A percentile compares a stretch with the other conserved stretches of the same genome.
phyloP scores from a whole-genome alignment of 225 moss, liverwort and hornwort genomes.

The Takakia lepidozioides region DNA sequence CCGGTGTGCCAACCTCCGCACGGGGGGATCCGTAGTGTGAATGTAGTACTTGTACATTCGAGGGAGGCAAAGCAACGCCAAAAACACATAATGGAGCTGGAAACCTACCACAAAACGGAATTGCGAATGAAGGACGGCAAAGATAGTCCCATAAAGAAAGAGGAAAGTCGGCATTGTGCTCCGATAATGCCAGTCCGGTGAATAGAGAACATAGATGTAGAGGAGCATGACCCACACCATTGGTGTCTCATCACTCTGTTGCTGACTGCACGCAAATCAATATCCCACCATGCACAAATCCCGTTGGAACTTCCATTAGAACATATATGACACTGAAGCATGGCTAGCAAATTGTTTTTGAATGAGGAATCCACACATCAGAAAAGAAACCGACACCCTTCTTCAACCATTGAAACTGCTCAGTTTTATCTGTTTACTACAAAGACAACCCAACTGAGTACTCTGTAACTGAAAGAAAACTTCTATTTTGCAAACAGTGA shows the following conservation, averaged over 20 bases:
- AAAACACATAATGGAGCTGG: slow-evolving; percentile 77
- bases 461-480: too few relatives aligned
- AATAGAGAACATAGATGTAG: slow-evolving; percentile 94
- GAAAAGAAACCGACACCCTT: too few relatives aligned
- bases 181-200: slow-evolving; percentile 97
- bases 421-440: too few relatives aligned
- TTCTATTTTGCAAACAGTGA: too few relatives aligned
- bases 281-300: too few relatives aligned
- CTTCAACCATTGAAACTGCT: too few relatives aligned
- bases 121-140: slow-evolving; percentile 80
- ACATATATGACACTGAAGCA: too few relatives aligned
- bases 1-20: slow-evolving; percentile 75
- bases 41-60: slow-evolving; percentile 99
- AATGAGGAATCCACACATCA: too few relatives aligned
- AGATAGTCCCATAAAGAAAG: slow-evolving; percentile 84
- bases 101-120: slow-evolving; percentile 90
- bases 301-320: too few relatives aligned
- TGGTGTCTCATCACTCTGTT: slow-evolving; percentile 97
- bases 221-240: slow-evolving; percentile 99
- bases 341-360: too few relatives aligned
- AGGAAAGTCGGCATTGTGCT: slow-evolving; percentile 96
- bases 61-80: slow-evolving; percentile 90
- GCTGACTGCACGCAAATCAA: slow-evolving; percentile 87
- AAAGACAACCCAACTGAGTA: too few relatives aligned
- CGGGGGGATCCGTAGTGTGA: slow-evolving; percentile 67